Evolutionary conservation across 75 land plant species (phyloP).

Genomic region (Cupressus sempervirens): DNA sequence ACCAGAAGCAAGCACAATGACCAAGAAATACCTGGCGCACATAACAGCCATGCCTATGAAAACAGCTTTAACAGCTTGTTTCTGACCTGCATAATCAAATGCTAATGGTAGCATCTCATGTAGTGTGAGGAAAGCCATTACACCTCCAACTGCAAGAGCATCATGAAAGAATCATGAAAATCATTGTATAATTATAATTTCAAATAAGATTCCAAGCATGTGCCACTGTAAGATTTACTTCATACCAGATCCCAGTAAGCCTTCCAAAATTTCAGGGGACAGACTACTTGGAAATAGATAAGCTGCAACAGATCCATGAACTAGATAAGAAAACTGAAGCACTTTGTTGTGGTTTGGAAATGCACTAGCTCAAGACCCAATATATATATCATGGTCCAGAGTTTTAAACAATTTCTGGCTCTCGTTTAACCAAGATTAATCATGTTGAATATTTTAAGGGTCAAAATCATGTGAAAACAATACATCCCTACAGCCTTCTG

Average conservation of each 20-base stretch:
- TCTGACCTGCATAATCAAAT: conserved; percentile 94
- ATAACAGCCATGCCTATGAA: conserved; percentile 97
- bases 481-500: background rate
- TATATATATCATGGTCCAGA: too few species aligned
- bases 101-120: conserved; percentile 98
- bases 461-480: background rate
- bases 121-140: conserved; percentile 94
- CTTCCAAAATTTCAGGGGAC: conserved; percentile 78
- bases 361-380: background rate
- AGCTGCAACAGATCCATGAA: conserved; percentile 37
- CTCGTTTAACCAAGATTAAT: background rate
- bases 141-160: conserved; percentile 79
- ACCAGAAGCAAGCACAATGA: background rate
- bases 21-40: conserved; percentile 71
- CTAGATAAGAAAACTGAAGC: background rate
- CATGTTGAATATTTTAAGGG: background rate
- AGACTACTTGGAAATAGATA: conserved; percentile 81
- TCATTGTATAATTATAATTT: background rate
- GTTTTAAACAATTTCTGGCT: background rate
- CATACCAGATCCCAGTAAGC: conserved; percentile 82
- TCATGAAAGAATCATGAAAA: conserved; percentile 8
- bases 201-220: background rate
- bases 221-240: background rate
- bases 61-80: conserved; percentile 90
- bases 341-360: background rate